These are phyloP conservation scores for Candida khao-thaluensis DNA, from an alignment of 805 yeast genomes.

Conservation along the genomic window DNA sequence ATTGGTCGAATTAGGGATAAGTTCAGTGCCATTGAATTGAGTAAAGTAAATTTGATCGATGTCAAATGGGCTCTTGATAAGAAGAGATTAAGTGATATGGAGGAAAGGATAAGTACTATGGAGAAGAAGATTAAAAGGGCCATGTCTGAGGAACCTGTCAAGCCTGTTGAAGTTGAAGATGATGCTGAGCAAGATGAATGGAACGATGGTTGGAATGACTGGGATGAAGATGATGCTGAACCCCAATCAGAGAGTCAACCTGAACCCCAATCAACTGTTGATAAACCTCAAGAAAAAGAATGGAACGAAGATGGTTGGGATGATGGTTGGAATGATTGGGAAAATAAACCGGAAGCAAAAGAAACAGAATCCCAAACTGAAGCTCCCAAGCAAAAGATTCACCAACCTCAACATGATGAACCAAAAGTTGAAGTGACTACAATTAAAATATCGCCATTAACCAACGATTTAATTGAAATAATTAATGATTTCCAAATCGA, in stretches of 20 bases:
- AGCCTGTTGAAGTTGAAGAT: not conserved
- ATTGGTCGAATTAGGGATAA: constrained; percentile 27
- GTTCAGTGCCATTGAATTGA: constrained; percentile 17
- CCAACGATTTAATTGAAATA: constrained; percentile 21
- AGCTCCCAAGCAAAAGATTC: not conserved
- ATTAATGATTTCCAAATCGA: constrained; percentile 23
- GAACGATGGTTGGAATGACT: not conserved
- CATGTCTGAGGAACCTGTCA: constrained; percentile 1
- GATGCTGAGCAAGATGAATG: constrained; percentile 10
- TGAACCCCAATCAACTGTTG: not conserved
- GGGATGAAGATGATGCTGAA: too few relatives aligned
- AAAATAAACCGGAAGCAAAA: constrained; percentile 20
- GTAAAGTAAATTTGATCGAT: constrained; percentile 11
- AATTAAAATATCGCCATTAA: constrained; percentile 22
- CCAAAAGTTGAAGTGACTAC: constrained; percentile 2
- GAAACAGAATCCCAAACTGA: constrained; percentile 16
- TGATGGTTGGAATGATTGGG: constrained; percentile 18
- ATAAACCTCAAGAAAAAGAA: not conserved
- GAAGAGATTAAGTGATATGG: constrained; percentile 11
- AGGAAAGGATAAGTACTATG: constrained; percentile 12
- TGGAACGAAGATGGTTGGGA: constrained; percentile 25
- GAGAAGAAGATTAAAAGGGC: constrained; percentile 13
- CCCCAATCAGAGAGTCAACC: not conserved
- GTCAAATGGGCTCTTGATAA: constrained; percentile 16
- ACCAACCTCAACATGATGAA: not conserved